These are phyloP conservation scores for Mortierella claussenii DNA, from an alignment of 192 early-diverging fungal species.

Conservation along the genomic window DNA sequence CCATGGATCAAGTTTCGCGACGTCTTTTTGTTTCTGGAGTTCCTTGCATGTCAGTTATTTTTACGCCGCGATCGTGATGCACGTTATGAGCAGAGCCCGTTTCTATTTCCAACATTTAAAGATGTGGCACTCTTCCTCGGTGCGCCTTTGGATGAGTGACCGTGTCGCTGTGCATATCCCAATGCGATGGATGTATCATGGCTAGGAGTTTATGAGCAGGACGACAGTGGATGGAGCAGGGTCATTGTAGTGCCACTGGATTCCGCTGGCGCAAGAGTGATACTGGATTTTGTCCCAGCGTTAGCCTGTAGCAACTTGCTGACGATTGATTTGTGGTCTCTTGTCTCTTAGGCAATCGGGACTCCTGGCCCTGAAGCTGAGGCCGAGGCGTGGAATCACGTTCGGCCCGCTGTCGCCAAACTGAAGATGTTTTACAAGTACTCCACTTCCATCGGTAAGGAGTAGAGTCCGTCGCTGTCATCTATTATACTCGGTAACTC, in stretches of 20 bases:
- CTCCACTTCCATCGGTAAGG: slow-evolving; percentile 77
- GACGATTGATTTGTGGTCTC: too few relatives aligned
- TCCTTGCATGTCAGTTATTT: background rate
- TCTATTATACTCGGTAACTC: background rate
- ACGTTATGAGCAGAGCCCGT: background rate
- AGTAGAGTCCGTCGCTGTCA: background rate
- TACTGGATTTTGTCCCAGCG: too few relatives aligned
- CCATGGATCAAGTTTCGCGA: too few relatives aligned
- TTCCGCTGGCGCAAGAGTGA: too few relatives aligned
- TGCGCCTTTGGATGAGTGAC: too few relatives aligned
- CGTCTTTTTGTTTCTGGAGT: background rate
- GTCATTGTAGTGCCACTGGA: too few relatives aligned
- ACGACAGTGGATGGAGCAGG: too few relatives aligned
- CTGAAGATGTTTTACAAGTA: slow-evolving; percentile 87
- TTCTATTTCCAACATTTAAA: slow-evolving; percentile 10
- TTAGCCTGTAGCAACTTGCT: too few relatives aligned
- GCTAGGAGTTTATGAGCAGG: too few relatives aligned
- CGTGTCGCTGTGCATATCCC: too few relatives aligned
- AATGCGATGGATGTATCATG: too few relatives aligned
- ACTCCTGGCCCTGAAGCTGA: slow-evolving; percentile 87
- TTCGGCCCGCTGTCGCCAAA: slow-evolving; percentile 83
- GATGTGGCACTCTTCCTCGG: too few relatives aligned
- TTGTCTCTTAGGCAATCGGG: slow-evolving; percentile 91
- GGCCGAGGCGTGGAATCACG: slow-evolving; percentile 86
- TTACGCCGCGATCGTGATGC: background rate